These are phyloP conservation scores for Guyanaporus albipodus DNA, from an alignment of 768 basidiomycete genomes.

Conservation along the genomic window DNA sequence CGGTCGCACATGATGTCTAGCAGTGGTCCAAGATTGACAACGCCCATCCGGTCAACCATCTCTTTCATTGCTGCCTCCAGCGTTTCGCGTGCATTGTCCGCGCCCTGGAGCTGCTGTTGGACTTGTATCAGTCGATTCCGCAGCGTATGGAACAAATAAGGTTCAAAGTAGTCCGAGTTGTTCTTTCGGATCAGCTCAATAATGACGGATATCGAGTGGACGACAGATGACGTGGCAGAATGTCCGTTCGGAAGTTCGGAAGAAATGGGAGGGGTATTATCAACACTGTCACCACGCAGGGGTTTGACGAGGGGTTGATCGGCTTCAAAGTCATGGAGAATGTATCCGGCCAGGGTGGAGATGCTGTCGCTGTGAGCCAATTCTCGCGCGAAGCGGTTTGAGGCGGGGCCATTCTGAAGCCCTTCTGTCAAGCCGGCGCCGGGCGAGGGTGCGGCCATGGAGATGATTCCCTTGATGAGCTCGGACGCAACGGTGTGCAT, in stretches of 20 bases:
- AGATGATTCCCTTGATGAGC: conserved; percentile 90
- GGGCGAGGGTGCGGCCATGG: conserved; percentile 87
- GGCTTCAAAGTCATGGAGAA: conserved; percentile 59
- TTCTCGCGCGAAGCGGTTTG: conserved; percentile 87
- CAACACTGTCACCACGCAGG: conserved; percentile 9
- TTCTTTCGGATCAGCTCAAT: conserved; percentile 96
- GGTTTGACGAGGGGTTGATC: conserved; percentile 19
- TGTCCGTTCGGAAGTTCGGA: conserved; percentile 38
- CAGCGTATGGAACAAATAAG: conserved; percentile 91
- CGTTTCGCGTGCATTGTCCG: conserved; percentile 59
- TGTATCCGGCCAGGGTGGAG: conserved; percentile 68
- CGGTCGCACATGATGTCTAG: conserved; percentile 68
- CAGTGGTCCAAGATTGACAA: conserved; percentile 86
- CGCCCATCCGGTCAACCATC: conserved; percentile 80
- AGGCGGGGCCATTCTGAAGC: conserved; percentile 65
- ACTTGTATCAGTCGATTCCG: conserved; percentile 86
- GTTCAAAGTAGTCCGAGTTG: conserved; percentile 98
- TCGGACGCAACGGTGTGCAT: conserved; percentile 87
- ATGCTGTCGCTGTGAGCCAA: conserved; percentile 72
- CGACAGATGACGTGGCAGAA: conserved; percentile 71
- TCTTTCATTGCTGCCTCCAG: conserved; percentile 72
- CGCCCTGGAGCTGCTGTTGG: conserved; percentile 62
- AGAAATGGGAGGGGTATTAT: conserved; percentile 5
- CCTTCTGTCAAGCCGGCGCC: conserved; percentile 69
- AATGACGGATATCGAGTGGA: conserved; percentile 82